Conservation (phyloP, 2,329 filamentous ascomycete genomes). For the Xylaria sp. region DNA sequence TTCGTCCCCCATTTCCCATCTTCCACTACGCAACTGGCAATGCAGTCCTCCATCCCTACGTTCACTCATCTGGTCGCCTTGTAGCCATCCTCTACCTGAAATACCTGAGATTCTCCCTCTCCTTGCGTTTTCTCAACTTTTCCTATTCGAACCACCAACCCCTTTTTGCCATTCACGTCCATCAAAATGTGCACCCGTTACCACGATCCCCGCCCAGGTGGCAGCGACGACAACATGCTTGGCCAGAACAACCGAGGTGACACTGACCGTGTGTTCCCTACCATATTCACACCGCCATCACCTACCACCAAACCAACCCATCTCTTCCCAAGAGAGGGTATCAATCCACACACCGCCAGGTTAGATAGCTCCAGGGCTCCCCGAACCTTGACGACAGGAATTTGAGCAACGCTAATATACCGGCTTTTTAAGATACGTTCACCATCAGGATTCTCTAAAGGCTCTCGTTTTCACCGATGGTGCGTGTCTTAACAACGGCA, state of each 20-base stretch:
- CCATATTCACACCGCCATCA: slow-evolving; percentile 47
- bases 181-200: too few species aligned
- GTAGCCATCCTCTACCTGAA: too few species aligned
- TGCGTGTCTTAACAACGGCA: slow-evolving; percentile 57
- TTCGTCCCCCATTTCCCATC: too few species aligned
- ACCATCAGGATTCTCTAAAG: slow-evolving; percentile 45
- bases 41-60: too few species aligned
- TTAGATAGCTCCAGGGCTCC: slow-evolving; percentile 26
- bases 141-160: too few species aligned
- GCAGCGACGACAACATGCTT: background rate
- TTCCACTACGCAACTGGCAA: too few species aligned
- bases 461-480: slow-evolving; percentile 59
- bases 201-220: background rate
- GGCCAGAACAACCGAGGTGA: slow-evolving; percentile 39
- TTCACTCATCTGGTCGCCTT: too few species aligned
- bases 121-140: too few species aligned
- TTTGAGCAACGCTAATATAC: slow-evolving; percentile 20
- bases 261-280: slow-evolving; percentile 49
- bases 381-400: background rate
- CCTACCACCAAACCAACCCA: slow-evolving; percentile 39
- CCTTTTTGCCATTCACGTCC: too few species aligned
- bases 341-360: slow-evolving; percentile 34
- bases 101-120: too few species aligned
- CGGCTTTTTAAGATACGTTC: slow-evolving; percentile 45
- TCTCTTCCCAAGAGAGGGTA: slow-evolving; percentile 42